Conservation (phyloP, 2,329 filamentous ascomycete species). For the Paracoccidioides brasiliensis region DNA sequence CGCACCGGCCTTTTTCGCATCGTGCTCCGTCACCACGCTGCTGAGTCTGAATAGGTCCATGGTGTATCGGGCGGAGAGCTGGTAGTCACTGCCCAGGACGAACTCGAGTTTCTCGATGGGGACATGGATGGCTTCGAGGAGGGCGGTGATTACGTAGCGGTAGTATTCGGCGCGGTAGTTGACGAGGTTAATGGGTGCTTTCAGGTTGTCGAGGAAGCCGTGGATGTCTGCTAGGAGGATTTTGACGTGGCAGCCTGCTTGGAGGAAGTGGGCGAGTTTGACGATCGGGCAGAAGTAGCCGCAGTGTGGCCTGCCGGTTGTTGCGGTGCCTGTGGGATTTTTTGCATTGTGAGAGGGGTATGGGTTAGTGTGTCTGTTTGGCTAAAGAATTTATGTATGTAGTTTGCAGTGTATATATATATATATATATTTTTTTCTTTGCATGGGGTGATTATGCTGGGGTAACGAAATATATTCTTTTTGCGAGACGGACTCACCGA, state of each 20-base stretch:
- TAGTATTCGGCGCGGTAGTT: constrained; percentile 68
- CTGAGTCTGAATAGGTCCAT: constrained; percentile 79
- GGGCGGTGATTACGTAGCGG: constrained; percentile 53
- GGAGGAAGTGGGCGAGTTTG: constrained; percentile 73
- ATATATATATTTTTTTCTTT: background rate
- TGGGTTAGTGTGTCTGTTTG: too few relatives aligned
- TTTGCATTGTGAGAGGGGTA: too few relatives aligned
- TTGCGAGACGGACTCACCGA: constrained; percentile 40
- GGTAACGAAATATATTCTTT: too few relatives aligned
- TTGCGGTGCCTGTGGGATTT: constrained; percentile 47
- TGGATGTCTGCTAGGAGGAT: constrained; percentile 58
- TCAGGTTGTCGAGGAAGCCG: constrained; percentile 41
- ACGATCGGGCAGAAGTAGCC: constrained; percentile 77
- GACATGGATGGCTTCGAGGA: constrained; percentile 61
- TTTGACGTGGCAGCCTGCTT: constrained; percentile 66
- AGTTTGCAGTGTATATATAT: background rate
- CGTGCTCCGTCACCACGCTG: constrained; percentile 58
- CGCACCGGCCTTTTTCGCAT: constrained; percentile 79
- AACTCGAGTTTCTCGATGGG: constrained; percentile 61
- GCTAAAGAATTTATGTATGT: too few relatives aligned
- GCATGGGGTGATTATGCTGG: too few relatives aligned
- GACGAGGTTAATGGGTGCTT: constrained; percentile 71
- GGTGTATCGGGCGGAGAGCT: constrained; percentile 53
- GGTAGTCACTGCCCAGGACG: constrained; percentile 64
- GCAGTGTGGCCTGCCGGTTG: constrained; percentile 69